Base-by-base conservation (phyloP, 139 green algal species). In the Pseudopediastrum boryanum region DNA sequence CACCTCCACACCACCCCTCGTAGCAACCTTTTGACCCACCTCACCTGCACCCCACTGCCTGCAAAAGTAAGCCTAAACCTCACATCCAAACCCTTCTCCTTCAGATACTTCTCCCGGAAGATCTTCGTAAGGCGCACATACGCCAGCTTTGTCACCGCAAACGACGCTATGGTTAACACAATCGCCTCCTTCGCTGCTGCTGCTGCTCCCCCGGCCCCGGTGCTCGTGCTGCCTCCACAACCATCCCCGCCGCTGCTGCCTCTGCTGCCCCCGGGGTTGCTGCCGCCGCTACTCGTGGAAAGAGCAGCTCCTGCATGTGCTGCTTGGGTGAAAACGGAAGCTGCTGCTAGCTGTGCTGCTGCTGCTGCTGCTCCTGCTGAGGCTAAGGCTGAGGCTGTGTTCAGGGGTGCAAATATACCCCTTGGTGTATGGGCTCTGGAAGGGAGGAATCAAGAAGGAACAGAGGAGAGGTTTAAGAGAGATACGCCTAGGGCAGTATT, bases 21-120 rank as follows among this genome's bases (percentile, higher is more conserved):
- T n/a, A 16, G 48, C 48, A 58, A 58, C 48, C 48, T 19, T 19
- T n/a, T n/a, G 16, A 16, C 48, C 48, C 13, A n/a, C 23, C 73
- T 16, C 56, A 90, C 86, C 84, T 95, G 91, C 42, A 94, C 92
- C 29, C 91, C 92, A 29, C 77, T 89, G 61, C 91, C 92, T 16
- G 84, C 90, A 85, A 96, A 97, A 4, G 83, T 89, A 33, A 97
- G 85, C 29, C 92, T 79, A 75, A 94, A 97, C n/a, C 86, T 79
- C 31, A 96, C 88, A 25, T 83, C 56, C 16, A 85, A 41, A 5
- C 88, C 88, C 76, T 85, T 85, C 43, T 88, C 75, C 31, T 29
- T 35, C 64, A 79, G 54, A 59, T 95, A 94, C n/a, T 87, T 63
- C 13, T 87, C 73, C 7, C 80, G 73, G 79, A 95, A 96, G 44